Conservation (phyloP, 202 grass and related monocot genomes). For the Eragrostis tef region DNA sequence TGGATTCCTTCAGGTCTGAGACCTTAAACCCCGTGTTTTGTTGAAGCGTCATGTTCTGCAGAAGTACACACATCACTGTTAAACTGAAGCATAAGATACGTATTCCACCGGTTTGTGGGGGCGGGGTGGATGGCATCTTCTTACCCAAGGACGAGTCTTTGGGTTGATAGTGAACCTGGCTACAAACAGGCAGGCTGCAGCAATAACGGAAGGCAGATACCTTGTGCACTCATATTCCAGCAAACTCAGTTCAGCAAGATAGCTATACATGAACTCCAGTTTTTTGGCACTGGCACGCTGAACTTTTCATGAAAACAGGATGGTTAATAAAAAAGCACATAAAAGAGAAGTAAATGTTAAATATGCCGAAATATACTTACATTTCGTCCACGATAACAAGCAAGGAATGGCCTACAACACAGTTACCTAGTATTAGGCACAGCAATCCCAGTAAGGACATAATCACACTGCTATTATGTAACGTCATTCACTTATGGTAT, state of each 20-base stretch:
- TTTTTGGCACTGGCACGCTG: constrained; percentile 29
- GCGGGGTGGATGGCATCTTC: not conserved
- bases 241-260: constrained; percentile 69
- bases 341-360: not conserved
- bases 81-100: not conserved
- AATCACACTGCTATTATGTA: not conserved
- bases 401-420: constrained; percentile 52
- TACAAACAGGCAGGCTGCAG: constrained; percentile 62
- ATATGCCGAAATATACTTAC: constrained; percentile 41
- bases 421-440: constrained; percentile 16
- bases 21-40: constrained; percentile 45
- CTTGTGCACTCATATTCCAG: constrained; percentile 53
- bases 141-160: constrained; percentile 60
- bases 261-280: constrained; percentile 50
- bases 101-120: not conserved
- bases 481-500: constrained; percentile 12
- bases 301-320: not conserved
- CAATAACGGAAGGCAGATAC: constrained; percentile 58
- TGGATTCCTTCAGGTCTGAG: constrained; percentile 45
- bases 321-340: not conserved
- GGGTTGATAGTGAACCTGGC: constrained; percentile 58
- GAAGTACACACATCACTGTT: constrained; percentile 18
- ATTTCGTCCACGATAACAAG: constrained; percentile 33
- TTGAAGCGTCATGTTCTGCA: constrained; percentile 54
- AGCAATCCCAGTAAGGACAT: not conserved